A percentile compares a stretch with the other conserved stretches of the same genome.
phyloP scores from a whole-genome alignment of 2,329 filamentous ascomycete species.

The Botryotinia calthae region DNA sequence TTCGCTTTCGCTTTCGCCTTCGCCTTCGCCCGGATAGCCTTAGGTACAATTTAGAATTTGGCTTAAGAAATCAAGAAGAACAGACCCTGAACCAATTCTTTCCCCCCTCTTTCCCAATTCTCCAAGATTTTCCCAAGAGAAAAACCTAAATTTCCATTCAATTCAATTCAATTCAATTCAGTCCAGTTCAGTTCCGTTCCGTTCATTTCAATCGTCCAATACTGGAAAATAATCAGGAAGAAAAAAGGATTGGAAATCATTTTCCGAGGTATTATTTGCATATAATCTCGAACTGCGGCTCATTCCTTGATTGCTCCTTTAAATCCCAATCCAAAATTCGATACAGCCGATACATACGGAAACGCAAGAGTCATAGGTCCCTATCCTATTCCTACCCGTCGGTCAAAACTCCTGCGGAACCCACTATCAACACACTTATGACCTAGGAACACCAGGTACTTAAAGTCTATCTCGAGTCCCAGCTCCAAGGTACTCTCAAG shows the following conservation, averaged over 20 bases:
- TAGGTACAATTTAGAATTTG: constrained; percentile 1
- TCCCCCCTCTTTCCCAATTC: neutral
- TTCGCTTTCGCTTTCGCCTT: neutral
- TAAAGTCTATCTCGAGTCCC: neutral
- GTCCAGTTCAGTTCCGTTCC: neutral
- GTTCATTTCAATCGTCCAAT: neutral
- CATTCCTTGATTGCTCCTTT: constrained; percentile 13
- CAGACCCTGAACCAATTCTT: neutral
- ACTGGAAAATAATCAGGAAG: neutral
- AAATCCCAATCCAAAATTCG: neutral
- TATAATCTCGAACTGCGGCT: constrained; percentile 10
- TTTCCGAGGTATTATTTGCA: neutral
- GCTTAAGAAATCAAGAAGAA: constrained; percentile 9
- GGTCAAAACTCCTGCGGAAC: constrained; percentile 5
- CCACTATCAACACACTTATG: neutral
- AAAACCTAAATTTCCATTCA: neutral
- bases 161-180: neutral
- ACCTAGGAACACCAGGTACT: neutral
- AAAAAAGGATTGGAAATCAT: neutral
- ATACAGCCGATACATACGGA: neutral
- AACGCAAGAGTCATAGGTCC: neutral
- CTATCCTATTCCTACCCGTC: neutral
- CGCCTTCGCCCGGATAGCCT: neutral
- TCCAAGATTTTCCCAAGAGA: neutral
- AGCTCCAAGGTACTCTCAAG: neutral